Percentiles rank a stretch among this genome's conserved stretches.
Evolutionary conservation across 2,329 filamentous ascomycete species (phyloP).

Genomic region (Ceratocystis alfenasii): DNA sequence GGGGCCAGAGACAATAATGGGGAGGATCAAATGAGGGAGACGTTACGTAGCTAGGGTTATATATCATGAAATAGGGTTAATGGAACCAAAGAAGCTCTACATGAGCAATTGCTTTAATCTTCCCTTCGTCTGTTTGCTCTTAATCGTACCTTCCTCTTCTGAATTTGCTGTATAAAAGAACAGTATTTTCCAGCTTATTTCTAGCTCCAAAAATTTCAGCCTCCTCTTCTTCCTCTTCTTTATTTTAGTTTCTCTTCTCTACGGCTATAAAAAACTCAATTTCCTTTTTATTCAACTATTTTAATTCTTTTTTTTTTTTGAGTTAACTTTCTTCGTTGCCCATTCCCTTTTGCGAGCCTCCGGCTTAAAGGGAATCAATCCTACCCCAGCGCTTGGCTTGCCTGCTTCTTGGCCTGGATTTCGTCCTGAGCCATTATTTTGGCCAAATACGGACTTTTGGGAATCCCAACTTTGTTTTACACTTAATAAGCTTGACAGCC

Average conservation of each 20-base stretch:
- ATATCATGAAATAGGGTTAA: conserved; percentile 11
- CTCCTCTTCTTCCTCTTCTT: neutral
- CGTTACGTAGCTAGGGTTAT: neutral
- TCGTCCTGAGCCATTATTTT: conserved; percentile 11
- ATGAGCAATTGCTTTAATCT: neutral
- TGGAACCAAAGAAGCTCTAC: neutral
- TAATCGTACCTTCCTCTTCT: neutral
- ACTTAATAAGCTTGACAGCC: neutral
- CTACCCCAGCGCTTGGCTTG: neutral
- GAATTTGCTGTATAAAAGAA: neutral
- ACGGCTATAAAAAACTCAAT: neutral
- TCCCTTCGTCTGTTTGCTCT: neutral
- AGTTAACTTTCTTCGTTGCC: neutral
- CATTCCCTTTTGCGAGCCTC: neutral
- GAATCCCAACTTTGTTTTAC: neutral
- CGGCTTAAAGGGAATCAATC: neutral
- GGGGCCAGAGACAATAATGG: conserved; percentile 86
- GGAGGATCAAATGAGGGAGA: conserved; percentile 60
- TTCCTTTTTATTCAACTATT: neutral
- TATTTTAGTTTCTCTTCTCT: no score
- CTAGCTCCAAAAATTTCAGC: neutral
- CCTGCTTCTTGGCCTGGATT: neutral
- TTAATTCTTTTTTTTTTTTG: conserved; percentile 24
- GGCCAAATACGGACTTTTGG: conserved; percentile 11
- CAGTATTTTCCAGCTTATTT: neutral